These are phyloP conservation scores for Tetraselmis chui DNA, from an alignment of 139 green algal genomes.

Conservation along the genomic window DNA sequence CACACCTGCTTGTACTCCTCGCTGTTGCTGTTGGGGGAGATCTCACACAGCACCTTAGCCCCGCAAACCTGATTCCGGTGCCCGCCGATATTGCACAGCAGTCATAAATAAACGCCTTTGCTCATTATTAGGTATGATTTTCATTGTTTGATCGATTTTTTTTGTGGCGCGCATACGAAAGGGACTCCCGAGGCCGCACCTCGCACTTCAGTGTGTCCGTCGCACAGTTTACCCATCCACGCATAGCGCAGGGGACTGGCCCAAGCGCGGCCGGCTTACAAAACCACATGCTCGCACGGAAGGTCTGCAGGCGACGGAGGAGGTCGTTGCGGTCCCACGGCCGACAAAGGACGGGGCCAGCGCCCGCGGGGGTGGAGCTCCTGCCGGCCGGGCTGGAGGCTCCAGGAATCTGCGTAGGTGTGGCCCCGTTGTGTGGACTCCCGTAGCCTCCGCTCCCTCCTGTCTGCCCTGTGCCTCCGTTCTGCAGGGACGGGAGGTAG, in stretches of 20 bases:
- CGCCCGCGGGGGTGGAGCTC: background rate
- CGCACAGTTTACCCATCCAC: conserved; percentile 54
- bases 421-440: conserved; percentile 3
- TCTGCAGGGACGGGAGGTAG: conserved; percentile 26
- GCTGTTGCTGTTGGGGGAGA: background rate
- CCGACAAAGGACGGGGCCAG: conserved; percentile 9
- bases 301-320: conserved; percentile 56
- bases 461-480: background rate
- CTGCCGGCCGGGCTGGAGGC: background rate
- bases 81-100: too few species aligned
- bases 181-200: too few species aligned
- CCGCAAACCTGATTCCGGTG: background rate
- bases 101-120: too few species aligned
- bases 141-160: too few species aligned
- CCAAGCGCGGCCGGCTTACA: conserved; percentile 48
- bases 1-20: background rate
- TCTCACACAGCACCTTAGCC: background rate
- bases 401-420: background rate
- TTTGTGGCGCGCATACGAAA: too few species aligned
- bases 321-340: conserved; percentile 60
- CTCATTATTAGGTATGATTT: too few species aligned
- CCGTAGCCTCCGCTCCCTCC: conserved; percentile 5
- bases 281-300: conserved; percentile 62
- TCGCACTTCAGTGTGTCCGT: conserved; percentile 56
- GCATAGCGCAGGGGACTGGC: conserved; percentile 48